These are phyloP conservation scores for Tarenaya hassleriana DNA, from an alignment of 345 rosid species.

Conservation along the genomic window DNA sequence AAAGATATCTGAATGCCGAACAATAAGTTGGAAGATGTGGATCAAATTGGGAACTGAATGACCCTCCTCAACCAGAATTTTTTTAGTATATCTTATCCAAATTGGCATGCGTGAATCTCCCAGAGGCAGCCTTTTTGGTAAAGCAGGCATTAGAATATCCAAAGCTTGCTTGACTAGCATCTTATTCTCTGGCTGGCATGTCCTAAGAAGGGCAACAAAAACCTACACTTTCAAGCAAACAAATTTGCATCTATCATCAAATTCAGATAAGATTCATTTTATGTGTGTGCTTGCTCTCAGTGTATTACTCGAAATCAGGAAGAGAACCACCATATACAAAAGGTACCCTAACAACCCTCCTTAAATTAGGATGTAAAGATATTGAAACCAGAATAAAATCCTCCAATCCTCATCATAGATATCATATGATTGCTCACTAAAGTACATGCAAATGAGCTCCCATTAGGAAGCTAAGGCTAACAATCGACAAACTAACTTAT, in stretches of 20 bases:
- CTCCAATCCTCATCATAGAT: no score
- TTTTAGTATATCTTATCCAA: constrained; percentile 96
- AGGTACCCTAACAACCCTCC: no score
- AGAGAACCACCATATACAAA: no score
- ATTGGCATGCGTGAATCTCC: constrained; percentile 97
- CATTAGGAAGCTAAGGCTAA: no score
- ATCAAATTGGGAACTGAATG: constrained; percentile 90
- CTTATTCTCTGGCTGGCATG: constrained; percentile 95
- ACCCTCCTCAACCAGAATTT: constrained; percentile 94
- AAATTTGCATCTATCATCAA: constrained; percentile 1
- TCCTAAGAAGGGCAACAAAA: constrained; percentile 96
- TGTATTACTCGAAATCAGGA: no score
- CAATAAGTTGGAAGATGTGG: constrained; percentile 97
- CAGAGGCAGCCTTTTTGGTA: constrained; percentile 82
- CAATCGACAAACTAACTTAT: no score
- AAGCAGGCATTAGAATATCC: constrained; percentile 95
- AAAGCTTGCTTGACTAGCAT: constrained; percentile 96
- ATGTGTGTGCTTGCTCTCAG: not conserved
- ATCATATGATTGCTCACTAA: no score
- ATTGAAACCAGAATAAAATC: no score
- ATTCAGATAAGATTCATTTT: constrained; percentile 3
- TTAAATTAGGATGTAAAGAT: no score
- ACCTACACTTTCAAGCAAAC: constrained; percentile 49
- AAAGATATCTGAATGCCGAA: constrained; percentile 88
- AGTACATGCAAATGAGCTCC: no score